Base-by-base conservation (phyloP, 345 rosid genomes). In the Draba incana region DNA sequence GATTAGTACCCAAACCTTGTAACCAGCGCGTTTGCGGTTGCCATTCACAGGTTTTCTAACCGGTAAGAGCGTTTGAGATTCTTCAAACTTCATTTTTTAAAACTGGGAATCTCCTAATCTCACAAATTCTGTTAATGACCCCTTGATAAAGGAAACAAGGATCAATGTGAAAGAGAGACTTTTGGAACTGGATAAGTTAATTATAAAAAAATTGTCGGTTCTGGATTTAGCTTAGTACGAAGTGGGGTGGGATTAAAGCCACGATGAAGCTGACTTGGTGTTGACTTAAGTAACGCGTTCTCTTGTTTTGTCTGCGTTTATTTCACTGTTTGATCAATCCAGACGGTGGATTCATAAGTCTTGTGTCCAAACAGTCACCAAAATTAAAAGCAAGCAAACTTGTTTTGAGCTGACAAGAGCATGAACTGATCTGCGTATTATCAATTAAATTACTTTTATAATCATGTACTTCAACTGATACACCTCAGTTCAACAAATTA, bases 1-100 rank as follows among this genome's bases (percentile, higher is more conserved):
- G 25, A 86, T 54, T 14, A 89, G 56, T 5, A 84, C 78, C 96
- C 98, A 89, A 43, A 89, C 71, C 76, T 84, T 89, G 84, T 84
- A 87, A 2, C 83, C 70, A 20, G n/a, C 20, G 30, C 14, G 39
- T 73, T 66, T 73, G 24, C 77, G 72, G 37, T 50, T 62, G 24
- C 54, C 8, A 78, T 64, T 64, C 1, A 31, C 1, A 30, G 61
- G 35, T 50, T 58, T 72, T 25, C 41, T 73, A 4, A 66, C 10
- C 2, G 72, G 67, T 59, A 73, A 59, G 42, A 73, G 72, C 28
- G 83, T 69, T 52, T 81, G 70, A 11, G 68, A 63, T n/a, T 42
- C 71, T 15, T 76, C 66, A 10, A 41, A 65, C 55, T 73, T 81
- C 88, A 80, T 85, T 55, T 75, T 11, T 8, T 35, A 0, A 20